phyloP scores from a whole-genome alignment of 2,329 filamentous ascomycete species.

The Fusarium algeriense region DNA sequence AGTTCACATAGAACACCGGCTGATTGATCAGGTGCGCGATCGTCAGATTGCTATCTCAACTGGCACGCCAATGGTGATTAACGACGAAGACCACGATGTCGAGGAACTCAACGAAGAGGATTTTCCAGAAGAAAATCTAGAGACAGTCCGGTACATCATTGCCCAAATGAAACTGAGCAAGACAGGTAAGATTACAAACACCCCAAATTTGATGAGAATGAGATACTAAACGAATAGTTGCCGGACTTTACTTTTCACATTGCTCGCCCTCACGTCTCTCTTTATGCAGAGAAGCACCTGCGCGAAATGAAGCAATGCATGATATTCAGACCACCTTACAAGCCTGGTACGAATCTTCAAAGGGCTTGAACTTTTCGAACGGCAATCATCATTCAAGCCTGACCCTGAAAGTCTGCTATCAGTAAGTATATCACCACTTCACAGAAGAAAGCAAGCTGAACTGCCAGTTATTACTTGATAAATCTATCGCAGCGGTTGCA shows the following conservation, averaged over 20 bases:
- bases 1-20: not conserved
- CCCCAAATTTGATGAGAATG: not conserved
- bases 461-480: not conserved
- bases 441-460: fast-evolving
- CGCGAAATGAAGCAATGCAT: not conserved
- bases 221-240: not conserved
- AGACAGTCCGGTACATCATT: not conserved
- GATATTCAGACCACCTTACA: not conserved
- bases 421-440: not conserved
- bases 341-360: not conserved
- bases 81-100: not conserved
- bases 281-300: fast-evolving
- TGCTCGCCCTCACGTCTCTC: not conserved
- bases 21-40: not conserved
- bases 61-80: not conserved
- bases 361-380: not conserved
- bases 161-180: not conserved
- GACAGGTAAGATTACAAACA: not conserved
- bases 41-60: conserved; percentile 10
- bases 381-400: not conserved
- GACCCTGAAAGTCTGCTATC: not conserved
- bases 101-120: not conserved
- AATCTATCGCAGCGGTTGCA: not conserved
- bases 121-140: not conserved
- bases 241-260: not conserved